Conservation (phyloP, 768 basidiomycete genomes). For the Tephrocybe sp. region DNA sequence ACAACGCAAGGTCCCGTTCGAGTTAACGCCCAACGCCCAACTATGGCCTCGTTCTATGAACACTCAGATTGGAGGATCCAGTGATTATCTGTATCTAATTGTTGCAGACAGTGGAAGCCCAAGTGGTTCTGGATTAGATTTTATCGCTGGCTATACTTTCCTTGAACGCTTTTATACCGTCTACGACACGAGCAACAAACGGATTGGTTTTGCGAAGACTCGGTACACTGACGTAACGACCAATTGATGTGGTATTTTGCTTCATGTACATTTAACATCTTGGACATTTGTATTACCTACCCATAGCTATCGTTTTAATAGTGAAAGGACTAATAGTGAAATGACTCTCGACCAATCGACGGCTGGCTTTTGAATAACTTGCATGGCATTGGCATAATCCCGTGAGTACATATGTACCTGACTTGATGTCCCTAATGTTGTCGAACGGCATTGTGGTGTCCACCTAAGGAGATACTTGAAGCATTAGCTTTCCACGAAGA, state of each 20-base stretch:
- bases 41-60: slow-evolving; percentile 34
- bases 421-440: too few relatives aligned
- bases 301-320: too few relatives aligned
- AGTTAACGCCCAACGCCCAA: slow-evolving; percentile 37
- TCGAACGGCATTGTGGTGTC: too few relatives aligned
- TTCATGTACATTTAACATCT: too few relatives aligned
- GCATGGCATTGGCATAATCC: too few relatives aligned
- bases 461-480: too few relatives aligned
- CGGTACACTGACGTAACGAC: slow-evolving; percentile 41
- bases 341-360: too few relatives aligned
- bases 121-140: slow-evolving; percentile 47
- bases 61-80: slow-evolving; percentile 27
- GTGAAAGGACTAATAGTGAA: too few relatives aligned
- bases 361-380: too few relatives aligned
- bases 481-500: too few relatives aligned
- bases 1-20: slow-evolving; percentile 25
- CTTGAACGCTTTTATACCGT: slow-evolving; percentile 65
- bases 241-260: slow-evolving; percentile 24
- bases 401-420: too few relatives aligned
- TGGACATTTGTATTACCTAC: too few relatives aligned
- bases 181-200: slow-evolving; percentile 54
- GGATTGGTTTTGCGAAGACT: slow-evolving; percentile 54
- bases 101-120: slow-evolving; percentile 33
- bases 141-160: slow-evolving; percentile 52
- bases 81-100: slow-evolving; percentile 29